Evolutionary conservation across 768 basidiomycete species (phyloP).

Genomic region (Kwoniella bestiolae): DNA sequence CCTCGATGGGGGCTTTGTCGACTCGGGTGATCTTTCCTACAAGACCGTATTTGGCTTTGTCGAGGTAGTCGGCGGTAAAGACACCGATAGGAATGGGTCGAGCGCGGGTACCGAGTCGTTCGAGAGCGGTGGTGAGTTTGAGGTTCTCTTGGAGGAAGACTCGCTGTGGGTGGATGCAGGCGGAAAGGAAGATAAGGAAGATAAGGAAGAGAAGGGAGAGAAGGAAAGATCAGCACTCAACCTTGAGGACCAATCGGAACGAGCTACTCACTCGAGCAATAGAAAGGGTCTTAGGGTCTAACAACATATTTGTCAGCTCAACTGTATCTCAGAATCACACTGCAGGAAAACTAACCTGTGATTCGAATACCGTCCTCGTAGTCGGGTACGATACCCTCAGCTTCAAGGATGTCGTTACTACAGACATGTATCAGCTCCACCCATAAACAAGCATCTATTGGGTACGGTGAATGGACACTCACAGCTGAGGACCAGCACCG

Average conservation of each 20-base stretch:
- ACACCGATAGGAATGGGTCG: slow-evolving; percentile 97
- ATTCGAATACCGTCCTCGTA: slow-evolving; percentile 98
- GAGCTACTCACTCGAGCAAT: slow-evolving; percentile 74
- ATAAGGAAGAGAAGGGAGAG: no score
- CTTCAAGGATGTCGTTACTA: slow-evolving; percentile 85
- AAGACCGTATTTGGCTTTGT: slow-evolving; percentile 89
- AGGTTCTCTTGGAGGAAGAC: slow-evolving; percentile 98
- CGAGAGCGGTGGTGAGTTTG: slow-evolving; percentile 88
- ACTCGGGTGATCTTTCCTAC: slow-evolving; percentile 94
- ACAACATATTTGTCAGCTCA: not conserved
- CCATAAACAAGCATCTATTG: not conserved
- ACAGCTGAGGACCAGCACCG: slow-evolving; percentile 86
- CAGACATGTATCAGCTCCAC: not conserved
- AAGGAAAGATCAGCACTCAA: no score
- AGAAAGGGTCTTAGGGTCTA: slow-evolving; percentile 90
- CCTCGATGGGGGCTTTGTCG: slow-evolving; percentile 95
- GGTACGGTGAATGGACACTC: slow-evolving; percentile 16
- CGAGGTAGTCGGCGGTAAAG: slow-evolving; percentile 95
- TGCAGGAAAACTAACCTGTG: slow-evolving; percentile 67
- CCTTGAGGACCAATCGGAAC: no score
- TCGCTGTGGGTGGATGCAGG: no score
- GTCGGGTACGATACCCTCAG: slow-evolving; percentile 90
- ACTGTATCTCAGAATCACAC: not conserved
- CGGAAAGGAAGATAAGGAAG: no score
- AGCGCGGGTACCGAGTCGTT: slow-evolving; percentile 92